Evolutionary conservation across 495 filamentous ascomycete genomes (phyloP), one percentile per base, ranked within the genome.

Genomic region (Aspergillus conjunctus): DNA sequence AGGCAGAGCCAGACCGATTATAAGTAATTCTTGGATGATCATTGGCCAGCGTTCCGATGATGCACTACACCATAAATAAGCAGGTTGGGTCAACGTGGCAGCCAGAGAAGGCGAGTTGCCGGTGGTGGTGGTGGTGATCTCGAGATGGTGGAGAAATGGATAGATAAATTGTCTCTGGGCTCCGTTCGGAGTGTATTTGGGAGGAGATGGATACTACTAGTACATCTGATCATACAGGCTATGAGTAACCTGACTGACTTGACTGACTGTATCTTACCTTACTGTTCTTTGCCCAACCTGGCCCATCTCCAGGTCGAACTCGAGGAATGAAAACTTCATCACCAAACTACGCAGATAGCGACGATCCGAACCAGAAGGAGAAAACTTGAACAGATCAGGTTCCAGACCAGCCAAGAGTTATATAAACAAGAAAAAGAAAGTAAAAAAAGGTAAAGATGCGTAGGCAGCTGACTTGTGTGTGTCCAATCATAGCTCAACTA

Each of bases 381-480:
- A 2, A 11, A 12, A 30, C 21, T 31, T 32, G 30, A 21, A 14
- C 18, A 48, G 8, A 20, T 18, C 10, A 30, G 21, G 30, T 30
- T 32, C 49, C 9, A 51, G 49, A 51, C 49, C 26, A 15, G 4
- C 49, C 49, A 20, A 49, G 45, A 49, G 20, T 49, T 22, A 49
- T 51, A 48, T 56, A 20, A 46, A 59, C 54, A 54, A 53, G 49
- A 32, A 54, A 39, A 31, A 43, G 43, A 18, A 63, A 43, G 56
- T 53, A 50, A 56, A 51, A 41, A 33, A 18, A 48, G 30, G 37
- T 18, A 66, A 56, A 60, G 44, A 46, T 53, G 17, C 43, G 45
- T 31, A 44, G 49, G 60, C 56, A 57, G 60, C 65, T 60, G 55
- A 64, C 57, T 61, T 44, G 22, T 44, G 17, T 34, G 49, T 43